phyloP scores from a whole-genome alignment of 2,329 filamentous ascomycete species.

The Epichloe glyceriae region DNA sequence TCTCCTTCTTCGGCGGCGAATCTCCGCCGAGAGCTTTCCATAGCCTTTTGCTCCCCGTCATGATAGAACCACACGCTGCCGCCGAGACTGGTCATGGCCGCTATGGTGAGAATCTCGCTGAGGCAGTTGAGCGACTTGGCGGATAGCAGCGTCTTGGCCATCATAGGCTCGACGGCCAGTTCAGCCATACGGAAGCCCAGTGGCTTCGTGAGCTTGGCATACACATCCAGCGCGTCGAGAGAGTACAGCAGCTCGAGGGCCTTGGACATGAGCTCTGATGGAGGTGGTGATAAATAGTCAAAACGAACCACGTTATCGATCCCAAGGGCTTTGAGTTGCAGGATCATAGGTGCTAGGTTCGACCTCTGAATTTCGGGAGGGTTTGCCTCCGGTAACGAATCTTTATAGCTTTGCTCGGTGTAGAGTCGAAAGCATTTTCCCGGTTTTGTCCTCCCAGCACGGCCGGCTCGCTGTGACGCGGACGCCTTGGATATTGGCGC shows the following conservation, averaged over 20 bases:
- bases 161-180: slow-evolving; percentile 87
- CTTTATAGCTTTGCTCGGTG: slow-evolving; percentile 58
- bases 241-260: slow-evolving; percentile 81
- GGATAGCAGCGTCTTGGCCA: slow-evolving; percentile 74
- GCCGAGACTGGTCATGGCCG: slow-evolving; percentile 83
- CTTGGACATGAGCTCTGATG: slow-evolving; percentile 70
- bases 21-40: slow-evolving; percentile 62
- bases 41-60: slow-evolving; percentile 60
- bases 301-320: slow-evolving; percentile 92
- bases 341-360: slow-evolving; percentile 74
- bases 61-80: slow-evolving; percentile 73
- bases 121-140: slow-evolving; percentile 65
- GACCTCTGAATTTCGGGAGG: slow-evolving; percentile 85
- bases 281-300: slow-evolving; percentile 75
- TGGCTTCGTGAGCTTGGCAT: slow-evolving; percentile 80
- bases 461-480: slow-evolving; percentile 79
- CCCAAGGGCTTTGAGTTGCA: slow-evolving; percentile 88
- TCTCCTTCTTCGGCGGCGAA: slow-evolving; percentile 93
- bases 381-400: slow-evolving; percentile 52
- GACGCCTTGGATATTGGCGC: slow-evolving; percentile 81
- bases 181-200: slow-evolving; percentile 89
- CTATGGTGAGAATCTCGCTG: slow-evolving; percentile 78
- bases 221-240: slow-evolving; percentile 73
- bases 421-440: slow-evolving; percentile 94
- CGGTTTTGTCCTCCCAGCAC: slow-evolving; percentile 76